phyloP scores from a whole-genome alignment of 495 filamentous ascomycete genomes.

The Sordaria brevicollis region DNA sequence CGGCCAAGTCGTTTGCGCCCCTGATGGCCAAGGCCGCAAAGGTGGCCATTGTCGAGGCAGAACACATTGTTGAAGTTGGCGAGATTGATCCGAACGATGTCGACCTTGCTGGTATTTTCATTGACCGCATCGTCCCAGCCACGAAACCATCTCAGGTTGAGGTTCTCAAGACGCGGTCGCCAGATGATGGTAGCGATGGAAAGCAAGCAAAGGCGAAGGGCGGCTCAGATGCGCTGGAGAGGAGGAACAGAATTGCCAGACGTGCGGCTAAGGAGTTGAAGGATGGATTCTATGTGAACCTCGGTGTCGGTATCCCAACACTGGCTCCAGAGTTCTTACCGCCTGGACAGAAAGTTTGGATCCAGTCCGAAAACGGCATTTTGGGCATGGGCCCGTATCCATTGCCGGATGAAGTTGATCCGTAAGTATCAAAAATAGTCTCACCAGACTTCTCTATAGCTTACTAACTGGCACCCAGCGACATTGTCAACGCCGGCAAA shows the following conservation, averaged over 20 bases:
- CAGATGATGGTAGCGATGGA: slow-evolving; percentile 12
- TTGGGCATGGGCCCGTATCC: slow-evolving; percentile 55
- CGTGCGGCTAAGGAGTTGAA: slow-evolving; percentile 53
- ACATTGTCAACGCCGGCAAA: slow-evolving; percentile 54
- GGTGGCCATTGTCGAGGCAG: slow-evolving; percentile 57
- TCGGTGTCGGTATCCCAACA: slow-evolving; percentile 56
- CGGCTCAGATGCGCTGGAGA: slow-evolving; percentile 19
- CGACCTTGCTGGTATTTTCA: slow-evolving; percentile 53
- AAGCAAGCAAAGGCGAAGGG: slow-evolving; percentile 7
- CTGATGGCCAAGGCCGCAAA: slow-evolving; percentile 55
- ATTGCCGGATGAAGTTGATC: slow-evolving; percentile 39
- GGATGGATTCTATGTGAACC: slow-evolving; percentile 56
- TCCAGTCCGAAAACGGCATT: slow-evolving; percentile 54
- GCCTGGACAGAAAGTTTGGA: slow-evolving; percentile 39
- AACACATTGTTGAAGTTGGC: slow-evolving; percentile 52
- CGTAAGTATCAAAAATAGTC: slow-evolving; percentile 18
- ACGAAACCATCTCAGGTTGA: slow-evolving; percentile 46
- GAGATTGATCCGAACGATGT: slow-evolving; percentile 47
- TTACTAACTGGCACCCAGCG: slow-evolving; percentile 9
- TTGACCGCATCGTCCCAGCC: slow-evolving; percentile 52
- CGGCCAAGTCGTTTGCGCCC: slow-evolving; percentile 47
- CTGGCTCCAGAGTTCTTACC: slow-evolving; percentile 47
- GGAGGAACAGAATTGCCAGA: slow-evolving; percentile 47
- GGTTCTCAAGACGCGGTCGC: slow-evolving; percentile 37
- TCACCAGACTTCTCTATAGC: background rate